Evolutionary conservation across 805 yeast genomes (phyloP).

Genomic region (Kazachstania psychrophila): DNA sequence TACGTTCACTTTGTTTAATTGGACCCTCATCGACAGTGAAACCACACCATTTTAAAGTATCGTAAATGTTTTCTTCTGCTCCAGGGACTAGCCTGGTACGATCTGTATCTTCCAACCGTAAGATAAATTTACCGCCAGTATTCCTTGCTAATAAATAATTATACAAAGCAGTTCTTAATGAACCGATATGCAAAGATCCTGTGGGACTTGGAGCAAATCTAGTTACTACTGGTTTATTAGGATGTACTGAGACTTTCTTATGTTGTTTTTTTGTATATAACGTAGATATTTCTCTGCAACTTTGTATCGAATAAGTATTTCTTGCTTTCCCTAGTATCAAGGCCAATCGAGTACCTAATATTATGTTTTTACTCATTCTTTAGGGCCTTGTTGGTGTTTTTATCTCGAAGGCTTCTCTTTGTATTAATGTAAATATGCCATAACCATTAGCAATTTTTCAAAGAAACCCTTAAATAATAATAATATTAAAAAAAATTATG

Average conservation of each 20-base stretch:
- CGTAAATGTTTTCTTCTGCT: slow-evolving; percentile 75
- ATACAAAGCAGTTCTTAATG: slow-evolving; percentile 85
- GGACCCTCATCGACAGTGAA: slow-evolving; percentile 81
- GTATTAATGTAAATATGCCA: no score
- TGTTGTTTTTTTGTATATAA: not conserved
- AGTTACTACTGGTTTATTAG: slow-evolving; percentile 58
- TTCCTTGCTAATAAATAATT: slow-evolving; percentile 73
- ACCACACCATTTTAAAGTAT: slow-evolving; percentile 70
- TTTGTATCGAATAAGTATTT: no score
- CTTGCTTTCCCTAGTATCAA: no score
- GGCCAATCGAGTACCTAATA: no score
- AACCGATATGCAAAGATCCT: slow-evolving; percentile 88
- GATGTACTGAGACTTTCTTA: slow-evolving; percentile 26
- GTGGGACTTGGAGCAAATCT: slow-evolving; percentile 98
- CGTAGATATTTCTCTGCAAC: not conserved
- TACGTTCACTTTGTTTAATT: slow-evolving; percentile 69
- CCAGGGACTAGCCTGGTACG: slow-evolving; percentile 65
- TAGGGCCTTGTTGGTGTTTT: no score
- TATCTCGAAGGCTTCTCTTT: no score
- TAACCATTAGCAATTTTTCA: no score
- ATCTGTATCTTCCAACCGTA: slow-evolving; percentile 91
- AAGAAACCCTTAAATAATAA: no score
- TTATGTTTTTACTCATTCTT: no score
- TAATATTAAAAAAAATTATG: no score
- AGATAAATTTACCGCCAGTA: slow-evolving; percentile 71